phyloP scores from a whole-genome alignment of 108 stramenopile species.

The Nitzschia sp. region DNA sequence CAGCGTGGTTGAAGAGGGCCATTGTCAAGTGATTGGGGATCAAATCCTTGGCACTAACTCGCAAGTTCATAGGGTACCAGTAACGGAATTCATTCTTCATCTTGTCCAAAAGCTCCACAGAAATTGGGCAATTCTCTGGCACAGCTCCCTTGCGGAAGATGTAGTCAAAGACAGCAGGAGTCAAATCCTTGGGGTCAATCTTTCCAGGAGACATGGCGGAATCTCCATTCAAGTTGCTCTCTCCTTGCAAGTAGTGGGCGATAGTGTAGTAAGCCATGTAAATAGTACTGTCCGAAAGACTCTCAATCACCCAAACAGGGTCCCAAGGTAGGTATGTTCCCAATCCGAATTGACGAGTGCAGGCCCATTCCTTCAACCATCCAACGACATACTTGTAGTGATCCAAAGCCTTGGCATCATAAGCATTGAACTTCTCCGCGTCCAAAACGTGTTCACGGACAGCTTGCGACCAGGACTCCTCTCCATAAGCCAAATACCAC shows the following conservation, averaged over 20 bases:
- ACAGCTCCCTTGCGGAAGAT: constrained; percentile 80
- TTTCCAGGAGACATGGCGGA: constrained; percentile 68
- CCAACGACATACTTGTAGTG: constrained; percentile 87
- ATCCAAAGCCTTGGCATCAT: constrained; percentile 66
- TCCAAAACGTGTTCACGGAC: constrained; percentile 88
- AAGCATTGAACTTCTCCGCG: constrained; percentile 85
- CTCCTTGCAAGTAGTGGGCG: constrained; percentile 89
- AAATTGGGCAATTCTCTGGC: constrained; percentile 72
- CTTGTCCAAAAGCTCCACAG: constrained; percentile 67
- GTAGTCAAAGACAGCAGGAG: constrained; percentile 92
- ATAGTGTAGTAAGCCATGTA: constrained; percentile 99
- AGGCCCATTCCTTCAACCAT: constrained; percentile 99
- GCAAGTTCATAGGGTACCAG: constrained; percentile 98
- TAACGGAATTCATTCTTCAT: constrained; percentile 89
- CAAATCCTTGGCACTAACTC: constrained; percentile 95
- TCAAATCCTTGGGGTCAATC: constrained; percentile 80
- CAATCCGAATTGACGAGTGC: constrained; percentile 95
- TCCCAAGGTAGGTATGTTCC: constrained; percentile 98
- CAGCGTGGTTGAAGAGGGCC: constrained; percentile 97
- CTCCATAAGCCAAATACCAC: constrained; percentile 98
- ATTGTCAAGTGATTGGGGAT: constrained; percentile 98
- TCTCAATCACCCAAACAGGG: constrained; percentile 95
- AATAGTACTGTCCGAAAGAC: constrained; percentile 95
- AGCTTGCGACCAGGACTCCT: constrained; percentile 81
- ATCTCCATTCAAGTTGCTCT: constrained; percentile 87